A percentile compares a stretch with the other conserved stretches of the same genome.
Evolutionary conservation across 768 basidiomycete species (phyloP).

Genomic region (Lentinus tigrinus): DNA sequence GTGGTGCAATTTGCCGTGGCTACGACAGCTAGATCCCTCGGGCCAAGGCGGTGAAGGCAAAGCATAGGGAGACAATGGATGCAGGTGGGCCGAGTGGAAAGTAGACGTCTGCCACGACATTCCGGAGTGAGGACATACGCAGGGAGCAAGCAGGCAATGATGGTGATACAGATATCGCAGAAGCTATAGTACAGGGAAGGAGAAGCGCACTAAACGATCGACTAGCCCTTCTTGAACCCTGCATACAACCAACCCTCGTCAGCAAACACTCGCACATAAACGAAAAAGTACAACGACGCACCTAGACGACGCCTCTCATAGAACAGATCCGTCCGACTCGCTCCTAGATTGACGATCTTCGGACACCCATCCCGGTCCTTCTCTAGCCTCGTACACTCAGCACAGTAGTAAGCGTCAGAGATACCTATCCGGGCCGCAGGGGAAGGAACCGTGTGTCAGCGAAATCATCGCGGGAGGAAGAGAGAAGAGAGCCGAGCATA

Average conservation of each 20-base stretch:
- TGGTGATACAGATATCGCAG: too few relatives aligned
- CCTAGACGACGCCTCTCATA: conserved; percentile 87
- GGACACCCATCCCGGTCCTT: conserved; percentile 98
- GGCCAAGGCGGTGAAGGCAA: too few relatives aligned
- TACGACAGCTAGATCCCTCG: too few relatives aligned
- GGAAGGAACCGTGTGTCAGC: neutral
- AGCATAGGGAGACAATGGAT: too few relatives aligned
- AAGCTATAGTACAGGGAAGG: too few relatives aligned
- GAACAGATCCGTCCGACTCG: conserved; percentile 88
- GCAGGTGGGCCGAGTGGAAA: too few relatives aligned
- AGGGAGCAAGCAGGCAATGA: too few relatives aligned
- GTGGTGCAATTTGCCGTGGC: too few relatives aligned
- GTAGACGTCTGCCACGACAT: too few relatives aligned
- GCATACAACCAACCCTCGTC: neutral
- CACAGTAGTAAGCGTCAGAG: conserved; percentile 98
- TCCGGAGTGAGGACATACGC: too few relatives aligned
- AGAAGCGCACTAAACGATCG: neutral
- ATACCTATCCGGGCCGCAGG: conserved; percentile 72
- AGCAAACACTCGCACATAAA: neutral
- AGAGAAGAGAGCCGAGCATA: too few relatives aligned
- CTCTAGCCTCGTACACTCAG: conserved; percentile 94
- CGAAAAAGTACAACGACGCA: conserved; percentile 31
- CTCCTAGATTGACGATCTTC: conserved; percentile 96
- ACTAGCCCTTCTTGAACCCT: conserved; percentile 72
- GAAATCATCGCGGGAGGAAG: neutral